A percentile compares a stretch with the other conserved stretches of the same genome.
Conservation (phyloP, 305 asterid species). For the Rubia tinctorum region DNA sequence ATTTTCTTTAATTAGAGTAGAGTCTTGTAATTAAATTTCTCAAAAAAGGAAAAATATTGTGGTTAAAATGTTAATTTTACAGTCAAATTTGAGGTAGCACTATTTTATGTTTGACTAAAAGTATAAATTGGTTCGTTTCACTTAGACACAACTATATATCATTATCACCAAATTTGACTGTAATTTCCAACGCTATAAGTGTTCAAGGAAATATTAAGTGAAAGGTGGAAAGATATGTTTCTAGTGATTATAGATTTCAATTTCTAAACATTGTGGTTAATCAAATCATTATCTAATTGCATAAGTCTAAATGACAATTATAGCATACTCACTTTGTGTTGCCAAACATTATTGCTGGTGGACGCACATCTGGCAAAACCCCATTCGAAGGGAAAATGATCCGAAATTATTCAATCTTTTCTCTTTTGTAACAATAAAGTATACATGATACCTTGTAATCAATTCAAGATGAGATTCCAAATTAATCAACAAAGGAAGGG, state of each 20-base stretch:
- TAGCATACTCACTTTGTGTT: not conserved
- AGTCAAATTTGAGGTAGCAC: not conserved
- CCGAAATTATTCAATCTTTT: not conserved
- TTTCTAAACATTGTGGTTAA: not conserved
- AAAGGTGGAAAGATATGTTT: conserved; percentile 3
- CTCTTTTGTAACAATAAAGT: not conserved
- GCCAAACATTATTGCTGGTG: not conserved
- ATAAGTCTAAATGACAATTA: conserved; percentile 11
- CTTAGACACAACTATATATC: not conserved
- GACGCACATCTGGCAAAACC: conserved; percentile 6
- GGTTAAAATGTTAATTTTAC: too few species aligned
- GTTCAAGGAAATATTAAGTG: not conserved
- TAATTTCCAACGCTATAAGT: not conserved
- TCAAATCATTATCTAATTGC: conserved; percentile 5
- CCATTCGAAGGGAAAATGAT: conserved; percentile 5
- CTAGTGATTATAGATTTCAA: not conserved
- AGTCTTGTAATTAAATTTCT: too few species aligned
- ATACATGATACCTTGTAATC: not conserved
- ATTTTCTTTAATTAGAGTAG: too few species aligned
- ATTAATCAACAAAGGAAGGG: not conserved
- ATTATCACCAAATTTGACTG: not conserved
- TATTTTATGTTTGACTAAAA: not conserved
- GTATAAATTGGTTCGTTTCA: not conserved
- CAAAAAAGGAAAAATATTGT: too few species aligned
- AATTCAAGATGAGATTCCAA: not conserved